Conservation (phyloP, 176 grass and related monocot genomes). For the Eragrostis curvula region DNA sequence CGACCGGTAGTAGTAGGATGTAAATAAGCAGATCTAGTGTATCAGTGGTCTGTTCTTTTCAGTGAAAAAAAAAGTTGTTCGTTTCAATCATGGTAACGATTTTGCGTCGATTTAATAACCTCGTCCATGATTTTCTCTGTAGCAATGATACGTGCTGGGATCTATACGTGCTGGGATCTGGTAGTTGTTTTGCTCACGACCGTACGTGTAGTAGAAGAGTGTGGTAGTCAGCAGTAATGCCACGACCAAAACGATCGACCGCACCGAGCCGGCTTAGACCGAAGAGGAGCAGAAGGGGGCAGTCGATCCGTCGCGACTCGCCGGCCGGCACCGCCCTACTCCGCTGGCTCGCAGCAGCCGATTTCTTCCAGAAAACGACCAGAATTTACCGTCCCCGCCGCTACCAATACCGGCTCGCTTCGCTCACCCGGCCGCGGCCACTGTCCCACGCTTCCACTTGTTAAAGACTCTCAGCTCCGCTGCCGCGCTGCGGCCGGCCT, state of each 20-base stretch:
- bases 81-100: not conserved
- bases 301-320: not conserved
- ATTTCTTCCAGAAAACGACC: constrained; percentile 3
- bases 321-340: constrained; percentile 17
- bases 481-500: not conserved
- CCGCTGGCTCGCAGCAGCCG: not conserved
- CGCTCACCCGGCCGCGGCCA: not conserved
- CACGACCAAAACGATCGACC: not conserved
- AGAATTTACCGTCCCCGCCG: not conserved
- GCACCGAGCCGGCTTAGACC: constrained; percentile 16
- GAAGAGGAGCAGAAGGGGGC: not conserved
- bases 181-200: not conserved
- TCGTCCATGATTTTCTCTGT: too few relatives aligned
- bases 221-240: too few relatives aligned
- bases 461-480: constrained; percentile 11
- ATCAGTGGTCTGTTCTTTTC: constrained; percentile 12
- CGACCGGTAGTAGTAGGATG: not conserved
- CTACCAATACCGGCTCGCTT: too few relatives aligned
- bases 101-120: not conserved
- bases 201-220: not conserved
- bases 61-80: not conserved
- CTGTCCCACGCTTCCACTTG: constrained; percentile 15
- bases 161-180: not conserved
- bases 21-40: not conserved
- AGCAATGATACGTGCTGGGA: too few relatives aligned